phyloP scores from a whole-genome alignment of 2,329 filamentous ascomycete species.

The Talaromyces sp. region DNA sequence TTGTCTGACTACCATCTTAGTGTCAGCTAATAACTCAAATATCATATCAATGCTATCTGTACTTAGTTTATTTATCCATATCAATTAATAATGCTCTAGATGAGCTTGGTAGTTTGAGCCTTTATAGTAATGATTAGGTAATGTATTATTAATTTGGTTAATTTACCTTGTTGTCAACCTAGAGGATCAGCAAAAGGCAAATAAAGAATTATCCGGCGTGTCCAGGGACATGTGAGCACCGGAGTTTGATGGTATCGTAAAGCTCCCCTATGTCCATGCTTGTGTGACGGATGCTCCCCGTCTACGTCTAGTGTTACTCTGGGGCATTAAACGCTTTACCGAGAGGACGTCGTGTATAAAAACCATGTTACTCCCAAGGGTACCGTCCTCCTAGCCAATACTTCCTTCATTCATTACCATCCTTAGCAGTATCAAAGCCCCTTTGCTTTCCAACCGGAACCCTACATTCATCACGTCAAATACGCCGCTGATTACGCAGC shows the following conservation, averaged over 20 bases:
- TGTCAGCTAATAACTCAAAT: no score
- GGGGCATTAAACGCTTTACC: not conserved
- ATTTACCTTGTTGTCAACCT: not conserved
- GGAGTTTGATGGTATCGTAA: not conserved
- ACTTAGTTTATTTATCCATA: no score
- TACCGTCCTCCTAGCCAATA: not conserved
- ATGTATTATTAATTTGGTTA: no score
- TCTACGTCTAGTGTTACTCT: not conserved
- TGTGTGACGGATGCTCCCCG: constrained; percentile 13
- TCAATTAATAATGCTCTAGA: no score
- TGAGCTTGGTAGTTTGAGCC: no score
- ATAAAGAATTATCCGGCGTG: not conserved
- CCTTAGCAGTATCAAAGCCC: constrained; percentile 37
- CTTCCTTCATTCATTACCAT: constrained; percentile 40
- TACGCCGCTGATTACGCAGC: constrained; percentile 31
- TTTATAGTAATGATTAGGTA: no score
- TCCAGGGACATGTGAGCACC: not conserved
- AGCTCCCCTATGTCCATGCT: not conserved
- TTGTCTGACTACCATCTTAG: no score
- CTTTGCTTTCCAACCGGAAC: constrained; percentile 32
- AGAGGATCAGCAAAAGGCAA: not conserved
- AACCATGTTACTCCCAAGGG: not conserved
- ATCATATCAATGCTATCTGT: no score
- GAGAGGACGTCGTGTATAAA: not conserved
- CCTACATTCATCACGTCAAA: constrained; percentile 28